Evolutionary conservation across 495 filamentous ascomycete genomes (phyloP).

Genomic region (Bathelium albidoporum): DNA sequence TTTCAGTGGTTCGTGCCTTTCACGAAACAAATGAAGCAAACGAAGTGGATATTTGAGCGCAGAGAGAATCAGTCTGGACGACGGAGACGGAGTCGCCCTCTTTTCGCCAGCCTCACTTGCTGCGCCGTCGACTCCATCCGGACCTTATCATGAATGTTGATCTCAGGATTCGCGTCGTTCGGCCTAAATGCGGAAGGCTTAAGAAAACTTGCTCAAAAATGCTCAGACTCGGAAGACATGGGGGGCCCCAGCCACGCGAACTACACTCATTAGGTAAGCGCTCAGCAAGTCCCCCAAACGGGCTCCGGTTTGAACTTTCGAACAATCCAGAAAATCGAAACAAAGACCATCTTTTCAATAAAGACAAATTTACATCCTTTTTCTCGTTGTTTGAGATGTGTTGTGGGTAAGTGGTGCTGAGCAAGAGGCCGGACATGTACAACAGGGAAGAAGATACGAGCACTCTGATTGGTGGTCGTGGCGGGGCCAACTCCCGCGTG

Average conservation of each 20-base stretch:
- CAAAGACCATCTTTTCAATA: no score
- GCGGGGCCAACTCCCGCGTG: no score
- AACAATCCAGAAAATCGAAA: no score
- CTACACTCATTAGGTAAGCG: no score
- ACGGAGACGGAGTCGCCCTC: background rate
- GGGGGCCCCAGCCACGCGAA: background rate
- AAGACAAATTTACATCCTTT: no score
- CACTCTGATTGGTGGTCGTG: no score
- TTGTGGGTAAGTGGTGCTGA: no score
- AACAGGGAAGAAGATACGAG: no score
- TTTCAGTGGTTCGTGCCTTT: background rate
- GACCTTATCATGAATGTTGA: background rate
- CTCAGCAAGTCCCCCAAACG: no score
- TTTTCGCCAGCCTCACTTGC: background rate
- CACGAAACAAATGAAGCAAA: background rate
- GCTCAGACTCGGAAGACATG: background rate
- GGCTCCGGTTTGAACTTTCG: no score
- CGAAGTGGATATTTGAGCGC: background rate
- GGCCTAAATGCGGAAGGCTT: background rate
- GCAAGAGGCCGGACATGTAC: no score
- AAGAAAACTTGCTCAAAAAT: background rate
- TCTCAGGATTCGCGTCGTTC: background rate
- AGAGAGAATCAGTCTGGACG: background rate
- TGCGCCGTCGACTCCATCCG: background rate
- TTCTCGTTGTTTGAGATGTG: no score